Evolutionary conservation across 2,329 filamentous ascomycete species (phyloP), one percentile per base, ranked within the genome.

Genomic region (Huntiella moniliformis): DNA sequence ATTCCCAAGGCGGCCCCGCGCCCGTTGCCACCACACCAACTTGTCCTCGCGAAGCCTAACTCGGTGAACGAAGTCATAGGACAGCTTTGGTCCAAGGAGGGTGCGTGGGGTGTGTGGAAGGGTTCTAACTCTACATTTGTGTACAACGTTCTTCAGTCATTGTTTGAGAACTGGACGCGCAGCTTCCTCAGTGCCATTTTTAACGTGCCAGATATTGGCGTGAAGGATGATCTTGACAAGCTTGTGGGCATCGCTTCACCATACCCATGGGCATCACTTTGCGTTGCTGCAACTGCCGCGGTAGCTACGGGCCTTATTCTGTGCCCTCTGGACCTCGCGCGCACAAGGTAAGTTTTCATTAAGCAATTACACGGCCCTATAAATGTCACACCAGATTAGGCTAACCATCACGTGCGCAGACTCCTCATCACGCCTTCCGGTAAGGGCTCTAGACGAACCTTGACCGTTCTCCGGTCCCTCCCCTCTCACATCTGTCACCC

Each of bases 101-200:
- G 86, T 33, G 79, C 79, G 0, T 87, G 86, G 70, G 91, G 91
- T 4, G 78, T 95, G 4, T 98, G 88, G 87, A 95, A 95, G 60
- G 77, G 80, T 6, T 84, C 86, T 34, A 96, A 96, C 58, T 77
- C 82, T 11, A 92, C 86, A 1, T 98, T 96, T 56, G 68, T 96
- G 42, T 94, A 96, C 63, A 82, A 79, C 0, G 74, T 95, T 40
- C 69, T 96, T 13, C 74, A 87, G 51, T 85, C 85, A 8, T 79
- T 92, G 5, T 66, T 94, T 28, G 91, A 96, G 59, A 87, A 84
- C 54, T 98, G 92, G 78, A 82, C 87, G 7, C 75, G 86, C 55
- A 91, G 85, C 55, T 71, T 95, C 44, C 69, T 96, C n/a, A 85
- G 85, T 38, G 88, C 91, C 1, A 69, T 96, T 4, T 72, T 96